A percentile compares a stretch with the other conserved stretches of the same genome.
These are phyloP conservation scores for Serendipita sp. DNA, from an alignment of 768 basidiomycete genomes.

Conservation along the genomic window DNA sequence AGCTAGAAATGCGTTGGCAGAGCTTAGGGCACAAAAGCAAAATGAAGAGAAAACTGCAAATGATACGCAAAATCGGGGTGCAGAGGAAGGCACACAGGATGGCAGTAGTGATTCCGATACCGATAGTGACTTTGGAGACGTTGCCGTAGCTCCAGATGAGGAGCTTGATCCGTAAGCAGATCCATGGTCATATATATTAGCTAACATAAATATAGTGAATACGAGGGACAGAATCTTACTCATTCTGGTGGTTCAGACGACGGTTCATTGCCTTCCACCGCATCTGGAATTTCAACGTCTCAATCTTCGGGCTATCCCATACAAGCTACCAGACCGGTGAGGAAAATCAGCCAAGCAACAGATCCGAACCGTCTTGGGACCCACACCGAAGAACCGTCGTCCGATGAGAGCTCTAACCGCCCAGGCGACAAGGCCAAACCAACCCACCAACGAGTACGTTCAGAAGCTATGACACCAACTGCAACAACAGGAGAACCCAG, in stretches of 20 bases:
- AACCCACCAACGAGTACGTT: constrained; percentile 19
- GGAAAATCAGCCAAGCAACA: neutral
- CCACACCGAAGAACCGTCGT: neutral
- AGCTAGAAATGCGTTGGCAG: constrained; percentile 19
- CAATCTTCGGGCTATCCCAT: constrained; percentile 28
- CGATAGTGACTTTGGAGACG: constrained; percentile 21
- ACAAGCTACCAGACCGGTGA: neutral
- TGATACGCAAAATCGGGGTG: neutral
- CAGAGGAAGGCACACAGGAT: neutral
- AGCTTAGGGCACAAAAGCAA: constrained; percentile 9
- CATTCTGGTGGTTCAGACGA: constrained; percentile 49
- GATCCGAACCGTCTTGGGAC: neutral
- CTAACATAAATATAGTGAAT: neutral
- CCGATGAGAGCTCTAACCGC: neutral
- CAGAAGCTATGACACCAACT: neutral
- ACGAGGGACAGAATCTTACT: constrained; percentile 17
- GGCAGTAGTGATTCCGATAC: constrained; percentile 18
- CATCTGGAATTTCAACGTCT: constrained; percentile 33
- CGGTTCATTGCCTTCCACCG: constrained; percentile 24
- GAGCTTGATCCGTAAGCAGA: constrained; percentile 64
- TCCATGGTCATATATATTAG: neutral
- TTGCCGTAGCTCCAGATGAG: constrained; percentile 35
- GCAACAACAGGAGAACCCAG: neutral
- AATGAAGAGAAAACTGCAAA: constrained; percentile 7
- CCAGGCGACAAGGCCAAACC: neutral